Evolutionary conservation across 1,139 yeast genomes (phyloP), one percentile per base, ranked within the genome.

Genomic region (Suhomyces coccinellae): DNA sequence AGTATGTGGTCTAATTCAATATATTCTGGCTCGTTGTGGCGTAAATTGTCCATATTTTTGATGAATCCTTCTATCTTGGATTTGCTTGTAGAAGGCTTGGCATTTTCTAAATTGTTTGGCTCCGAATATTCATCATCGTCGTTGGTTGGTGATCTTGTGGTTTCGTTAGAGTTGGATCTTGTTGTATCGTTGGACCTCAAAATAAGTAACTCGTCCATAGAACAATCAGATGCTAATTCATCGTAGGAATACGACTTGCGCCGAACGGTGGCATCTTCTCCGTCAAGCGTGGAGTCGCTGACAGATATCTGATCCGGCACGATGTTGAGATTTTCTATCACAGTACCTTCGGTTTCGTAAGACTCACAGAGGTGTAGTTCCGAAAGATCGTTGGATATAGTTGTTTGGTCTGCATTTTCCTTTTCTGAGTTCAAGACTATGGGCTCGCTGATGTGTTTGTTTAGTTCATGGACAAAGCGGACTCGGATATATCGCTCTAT

Each of bases 21-120:
- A 16, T 41, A 48, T 36, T 45, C 52, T 6, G 47, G 55, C 40
- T 67, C 72, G 44, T 70, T 70, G 43, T 69, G 75, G 33, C 73
- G 51, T 42, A 70, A 47, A 49, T 70, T 70, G 43, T 60, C 58
- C 36, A 69, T 52, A 40, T 67, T 64, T 11, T 52, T 57, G 13
- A 66, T 54, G 46, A 67, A 67, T 17, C 52, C 55, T 17, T 52
- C 52, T 6, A 49, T 43, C 16, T 38, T 45, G 33, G 34, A 38
- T 33, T 36, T 31, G 29, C 41, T 27, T 40, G 42, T 34, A 22
- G 34, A 28, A 4, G 11, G 11, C 6, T 32, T 29, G 26, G 33
- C 16, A 15, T 38, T 37, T 20, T 29, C 31, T 8, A 20, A 12
- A 11, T 9, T 16, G 20, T 29, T 10, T 7, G 16, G 15, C 14